These are phyloP conservation scores for Leishmania tarentolae DNA, from an alignment of 208 protist genomes.

Conservation along the genomic window DNA sequence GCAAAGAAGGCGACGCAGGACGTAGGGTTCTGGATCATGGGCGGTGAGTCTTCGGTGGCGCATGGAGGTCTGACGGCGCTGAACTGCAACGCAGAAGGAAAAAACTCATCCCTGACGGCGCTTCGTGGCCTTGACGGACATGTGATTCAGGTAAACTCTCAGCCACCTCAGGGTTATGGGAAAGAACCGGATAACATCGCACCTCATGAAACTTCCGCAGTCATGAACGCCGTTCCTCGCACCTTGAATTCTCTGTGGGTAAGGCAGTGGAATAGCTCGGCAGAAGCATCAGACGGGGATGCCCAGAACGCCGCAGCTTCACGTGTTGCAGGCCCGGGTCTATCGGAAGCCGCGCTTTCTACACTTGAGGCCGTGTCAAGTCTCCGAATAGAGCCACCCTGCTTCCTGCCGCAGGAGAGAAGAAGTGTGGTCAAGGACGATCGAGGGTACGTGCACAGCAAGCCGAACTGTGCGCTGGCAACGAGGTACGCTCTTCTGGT, in stretches of 20 bases:
- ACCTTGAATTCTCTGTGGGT: slow-evolving; percentile 20
- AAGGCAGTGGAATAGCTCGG: not conserved
- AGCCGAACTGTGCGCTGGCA: not conserved
- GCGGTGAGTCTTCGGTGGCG: slow-evolving; percentile 1
- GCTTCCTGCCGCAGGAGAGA: slow-evolving; percentile 7
- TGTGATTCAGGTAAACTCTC: slow-evolving; percentile 12
- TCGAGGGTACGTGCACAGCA: too few species aligned
- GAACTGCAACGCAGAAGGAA: not conserved
- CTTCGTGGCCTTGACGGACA: slow-evolving; percentile 21
- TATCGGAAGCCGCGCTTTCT: not conserved
- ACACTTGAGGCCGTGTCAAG: slow-evolving; percentile 1
- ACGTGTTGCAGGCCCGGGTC: not conserved
- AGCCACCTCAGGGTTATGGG: not conserved
- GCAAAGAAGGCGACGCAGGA: not conserved
- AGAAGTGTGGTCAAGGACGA: not conserved
- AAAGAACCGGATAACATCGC: not conserved
- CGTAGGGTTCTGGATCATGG: slow-evolving; percentile 27
- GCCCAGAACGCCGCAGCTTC: not conserved
- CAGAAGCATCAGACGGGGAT: not conserved
- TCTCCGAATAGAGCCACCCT: slow-evolving; percentile 12
- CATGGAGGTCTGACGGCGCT: not conserved
- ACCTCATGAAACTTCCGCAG: not conserved
- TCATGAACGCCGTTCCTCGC: not conserved
- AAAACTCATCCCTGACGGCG: not conserved
- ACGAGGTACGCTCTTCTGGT: slow-evolving; percentile 1